These are phyloP conservation scores for Phytophthora macrochlamydospora DNA, from an alignment of 352 stramenopile species.

Conservation along the genomic window DNA sequence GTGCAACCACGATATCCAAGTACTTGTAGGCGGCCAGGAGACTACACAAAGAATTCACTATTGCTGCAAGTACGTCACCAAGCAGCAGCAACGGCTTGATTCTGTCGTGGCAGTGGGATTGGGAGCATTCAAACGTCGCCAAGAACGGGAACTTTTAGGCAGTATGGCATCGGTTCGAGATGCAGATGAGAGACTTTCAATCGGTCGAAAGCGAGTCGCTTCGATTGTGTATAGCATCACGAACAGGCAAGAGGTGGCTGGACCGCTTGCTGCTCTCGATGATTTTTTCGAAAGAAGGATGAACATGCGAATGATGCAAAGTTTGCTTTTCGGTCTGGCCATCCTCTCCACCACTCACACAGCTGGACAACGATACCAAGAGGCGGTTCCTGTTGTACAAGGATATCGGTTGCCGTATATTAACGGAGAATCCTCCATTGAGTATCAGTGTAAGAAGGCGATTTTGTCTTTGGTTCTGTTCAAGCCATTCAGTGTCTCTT, in stretches of 20 bases:
- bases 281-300: neutral
- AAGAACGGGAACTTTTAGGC: neutral
- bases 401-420: neutral
- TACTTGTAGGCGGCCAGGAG: conserved; percentile 9
- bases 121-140: neutral
- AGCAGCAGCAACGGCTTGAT: conserved; percentile 5
- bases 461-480: neutral
- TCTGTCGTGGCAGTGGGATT: neutral
- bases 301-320: too few species aligned
- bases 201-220: conserved; percentile 1
- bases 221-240: conserved; percentile 3
- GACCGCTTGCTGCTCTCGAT: conserved; percentile 1
- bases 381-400: neutral
- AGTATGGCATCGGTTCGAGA: too few species aligned
- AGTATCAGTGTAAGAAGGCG: neutral
- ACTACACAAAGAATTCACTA: conserved; percentile 14
- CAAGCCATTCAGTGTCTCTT: neutral
- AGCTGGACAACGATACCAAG: neutral
- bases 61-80: conserved; percentile 16
- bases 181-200: neutral
- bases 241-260: conserved; percentile 4
- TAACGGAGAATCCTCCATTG: neutral
- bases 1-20: conserved; percentile 22
- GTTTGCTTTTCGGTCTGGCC: too few species aligned
- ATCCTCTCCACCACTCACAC: neutral